These are phyloP conservation scores for Phytophthora multivora DNA, from an alignment of 352 stramenopile genomes.

Conservation along the genomic window DNA sequence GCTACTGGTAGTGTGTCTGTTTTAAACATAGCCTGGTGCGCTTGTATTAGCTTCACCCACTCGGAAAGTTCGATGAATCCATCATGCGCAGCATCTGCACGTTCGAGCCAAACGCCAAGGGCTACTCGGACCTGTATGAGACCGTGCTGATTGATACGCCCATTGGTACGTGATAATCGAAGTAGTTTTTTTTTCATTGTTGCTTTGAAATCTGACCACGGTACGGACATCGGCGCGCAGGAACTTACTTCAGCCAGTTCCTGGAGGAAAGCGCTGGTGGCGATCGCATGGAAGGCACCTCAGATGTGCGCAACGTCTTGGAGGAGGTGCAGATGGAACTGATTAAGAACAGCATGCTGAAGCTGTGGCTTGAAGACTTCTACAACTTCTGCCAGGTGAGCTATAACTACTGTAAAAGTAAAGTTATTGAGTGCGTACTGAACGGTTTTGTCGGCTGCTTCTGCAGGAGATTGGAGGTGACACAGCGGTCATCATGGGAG, in stretches of 20 bases:
- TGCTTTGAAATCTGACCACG: neutral
- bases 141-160: conserved; percentile 99
- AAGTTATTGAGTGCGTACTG: neutral
- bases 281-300: conserved; percentile 84
- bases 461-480: conserved; percentile 93
- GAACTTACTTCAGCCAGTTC: conserved; percentile 98
- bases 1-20: neutral
- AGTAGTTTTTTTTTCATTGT: neutral
- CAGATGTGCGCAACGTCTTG: conserved; percentile 95
- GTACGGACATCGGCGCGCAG: conserved; percentile 38
- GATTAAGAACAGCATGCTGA: conserved; percentile 99
- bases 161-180: conserved; percentile 67
- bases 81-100: conserved; percentile 99
- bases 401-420: neutral
- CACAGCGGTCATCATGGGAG: conserved; percentile 97
- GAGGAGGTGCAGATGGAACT: conserved; percentile 99
- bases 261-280: conserved; percentile 93
- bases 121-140: conserved; percentile 99
- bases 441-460: neutral
- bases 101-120: conserved; percentile 97
- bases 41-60: conserved; percentile 92
- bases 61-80: conserved; percentile 99
- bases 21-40: conserved; percentile 1
- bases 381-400: conserved; percentile 92
- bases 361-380: conserved; percentile 96